Base-by-base conservation (phyloP, 352 stramenopile species). In the Pythium scleroteichum region DNA sequence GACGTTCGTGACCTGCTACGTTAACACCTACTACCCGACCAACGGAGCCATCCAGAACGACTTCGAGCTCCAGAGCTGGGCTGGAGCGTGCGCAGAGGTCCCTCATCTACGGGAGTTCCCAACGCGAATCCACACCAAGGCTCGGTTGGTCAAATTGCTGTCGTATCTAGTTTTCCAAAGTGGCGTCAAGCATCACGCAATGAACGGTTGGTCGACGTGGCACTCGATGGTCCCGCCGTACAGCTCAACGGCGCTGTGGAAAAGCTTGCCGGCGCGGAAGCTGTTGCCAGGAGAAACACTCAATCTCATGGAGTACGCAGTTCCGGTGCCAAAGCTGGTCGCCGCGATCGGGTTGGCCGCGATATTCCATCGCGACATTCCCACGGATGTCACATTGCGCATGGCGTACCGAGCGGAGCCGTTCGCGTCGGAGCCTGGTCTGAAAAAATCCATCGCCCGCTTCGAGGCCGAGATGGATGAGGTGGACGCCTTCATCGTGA, bases 41-140 rank as follows among this genome's bases (percentile, higher is more conserved):
- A 67, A 80, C 3, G 13, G 59, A 2, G 52, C 52, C 3, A 42
- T 82, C 17, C 51, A 6, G 32, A 14, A 35, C 19, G 76, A 85
- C 42, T 48, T 50, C 6, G 76, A 85, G 50, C 58, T 85, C 17
- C 76, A 87, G 44, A 75, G 61, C 17, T 87, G 74, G 74, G 70
- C 74, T 0, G 19, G 22, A 5, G 61, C 51, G 16, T 64, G 66
- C 24, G 64, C 73, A 4, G n/a, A 38, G 17, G 27, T 86, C 0
- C 47, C 63, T 1, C 51, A 73, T 17, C 56, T 85, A 13, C 45
- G 71, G 7, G 72, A 62, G 5, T 86, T 83, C 27, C 72, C 73
- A 2, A 13, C 60, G 0, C 3, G 23, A 0, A 64, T 83, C 22
- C n/a, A 41, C 1, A 59, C 47, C 19, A 69, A 58, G 27, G 35